Base-by-base conservation (phyloP, 2,329 filamentous ascomycete genomes). In the Aspergillus luchuensis region DNA sequence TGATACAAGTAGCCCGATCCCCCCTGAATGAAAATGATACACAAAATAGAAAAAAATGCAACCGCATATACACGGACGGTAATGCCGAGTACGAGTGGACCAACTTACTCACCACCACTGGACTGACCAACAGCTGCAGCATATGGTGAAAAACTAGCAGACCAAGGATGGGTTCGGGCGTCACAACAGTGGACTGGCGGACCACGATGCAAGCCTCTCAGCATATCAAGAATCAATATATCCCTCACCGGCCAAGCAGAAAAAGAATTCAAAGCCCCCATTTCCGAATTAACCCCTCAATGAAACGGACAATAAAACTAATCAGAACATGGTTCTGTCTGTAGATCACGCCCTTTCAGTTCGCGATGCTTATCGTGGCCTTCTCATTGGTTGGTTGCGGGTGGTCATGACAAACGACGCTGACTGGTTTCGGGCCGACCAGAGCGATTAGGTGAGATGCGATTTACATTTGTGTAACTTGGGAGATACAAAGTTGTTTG, bases 331-430 rank as follows among this genome's bases (percentile, higher is more conserved):
- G 47, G 47, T 50, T 50, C 47, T 50, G 47, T 28, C 47, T 50
- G 47, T 50, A 50, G 47, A 50, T 50, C 47, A 17, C 25, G 41
- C 23, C 15, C 47, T 28, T n/a, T 15, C 23, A 50, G 47, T 28
- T 28, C 47, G 47, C 52, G 59, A 59, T 62, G 25, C 72, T 73
- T 74, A 74, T 74, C 72, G 66, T 13, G 1, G 19, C 0, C 1
- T 8, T 17, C 52, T 70, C 43, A 73, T 74, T 74, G 72, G 72
- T 28, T 48, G 36, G 8, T 28, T 8, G 4, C 8, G 13, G n/a
- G 19, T 10, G 21, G 28, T 19, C 63, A 66, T 75, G 72, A 75
- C 72, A 73, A 70, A 75, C 68, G 50, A 28, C 61, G 71, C 69
- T 74, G 72, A 75, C 71, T 72, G 60, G 58, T 61, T 25, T 58